These are phyloP conservation scores for Fusarium citri DNA, from an alignment of 2,329 filamentous ascomycete species.

Conservation along the genomic window DNA sequence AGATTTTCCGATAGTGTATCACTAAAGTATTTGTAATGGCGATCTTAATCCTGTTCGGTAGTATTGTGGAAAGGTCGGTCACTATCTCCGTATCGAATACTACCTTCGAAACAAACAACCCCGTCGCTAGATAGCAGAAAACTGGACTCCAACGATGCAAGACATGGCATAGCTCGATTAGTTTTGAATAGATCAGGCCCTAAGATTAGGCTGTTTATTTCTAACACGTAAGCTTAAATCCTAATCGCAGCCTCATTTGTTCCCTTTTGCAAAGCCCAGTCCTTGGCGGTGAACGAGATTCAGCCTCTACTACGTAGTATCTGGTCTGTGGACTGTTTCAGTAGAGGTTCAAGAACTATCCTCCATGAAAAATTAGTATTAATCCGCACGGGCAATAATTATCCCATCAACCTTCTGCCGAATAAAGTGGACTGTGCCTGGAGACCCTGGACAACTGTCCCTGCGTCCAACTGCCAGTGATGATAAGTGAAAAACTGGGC, in stretches of 20 bases:
- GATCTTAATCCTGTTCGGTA: background rate
- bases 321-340: background rate
- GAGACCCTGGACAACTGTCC: background rate
- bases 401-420: constrained; percentile 2
- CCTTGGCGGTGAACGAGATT: background rate
- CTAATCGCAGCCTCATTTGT: background rate
- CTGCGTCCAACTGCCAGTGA: background rate
- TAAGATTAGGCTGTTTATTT: background rate
- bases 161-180: background rate
- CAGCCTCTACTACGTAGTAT: background rate
- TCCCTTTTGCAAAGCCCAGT: background rate
- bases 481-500: background rate
- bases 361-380: background rate
- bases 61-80: background rate
- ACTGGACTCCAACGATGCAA: background rate
- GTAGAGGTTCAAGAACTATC: background rate
- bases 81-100: background rate
- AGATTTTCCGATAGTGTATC: background rate
- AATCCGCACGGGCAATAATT: constrained; percentile 2
- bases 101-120: background rate
- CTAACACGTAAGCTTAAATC: background rate
- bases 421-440: background rate
- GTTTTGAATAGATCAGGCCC: background rate
- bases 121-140: background rate
- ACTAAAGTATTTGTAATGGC: background rate